Evolutionary conservation across 1,284 basidiomycete genomes (phyloP).

Genomic region (Fomitopsis schrenkii): DNA sequence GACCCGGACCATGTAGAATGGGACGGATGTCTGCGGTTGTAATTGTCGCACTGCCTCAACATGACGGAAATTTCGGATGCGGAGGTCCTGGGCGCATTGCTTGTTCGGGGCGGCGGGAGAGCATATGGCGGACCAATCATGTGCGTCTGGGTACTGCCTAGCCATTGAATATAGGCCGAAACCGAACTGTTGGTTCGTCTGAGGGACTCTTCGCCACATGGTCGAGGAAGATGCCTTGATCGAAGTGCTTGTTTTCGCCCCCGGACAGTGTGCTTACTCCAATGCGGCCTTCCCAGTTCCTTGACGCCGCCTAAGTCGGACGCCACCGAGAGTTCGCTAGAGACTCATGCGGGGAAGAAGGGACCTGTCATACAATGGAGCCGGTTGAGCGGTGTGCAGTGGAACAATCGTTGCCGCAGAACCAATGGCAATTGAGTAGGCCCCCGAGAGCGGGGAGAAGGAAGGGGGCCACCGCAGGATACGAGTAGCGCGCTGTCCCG

Average conservation of each 20-base stretch:
- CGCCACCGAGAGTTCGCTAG: background rate
- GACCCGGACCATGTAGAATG: background rate
- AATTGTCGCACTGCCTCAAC: background rate
- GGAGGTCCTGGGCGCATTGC: background rate
- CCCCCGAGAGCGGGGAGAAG: background rate
- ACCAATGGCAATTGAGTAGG: background rate
- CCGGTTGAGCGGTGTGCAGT: background rate
- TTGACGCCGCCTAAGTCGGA: background rate
- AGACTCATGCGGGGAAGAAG: background rate
- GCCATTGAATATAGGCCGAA: background rate
- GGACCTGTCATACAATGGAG: background rate
- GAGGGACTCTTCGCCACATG: background rate
- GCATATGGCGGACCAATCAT: background rate
- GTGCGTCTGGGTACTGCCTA: background rate
- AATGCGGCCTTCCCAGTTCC: background rate
- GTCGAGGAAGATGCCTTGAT: background rate
- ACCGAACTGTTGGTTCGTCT: background rate
- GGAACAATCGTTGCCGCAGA: background rate
- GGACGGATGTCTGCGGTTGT: background rate
- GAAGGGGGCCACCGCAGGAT: background rate
- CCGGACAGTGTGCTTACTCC: background rate
- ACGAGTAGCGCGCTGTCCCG: background rate
- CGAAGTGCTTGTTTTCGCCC: background rate
- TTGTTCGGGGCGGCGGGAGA: background rate
- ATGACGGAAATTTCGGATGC: background rate